Base-by-base conservation (phyloP, 495 filamentous ascomycete genomes). In the Mytilinidion resinicola region DNA sequence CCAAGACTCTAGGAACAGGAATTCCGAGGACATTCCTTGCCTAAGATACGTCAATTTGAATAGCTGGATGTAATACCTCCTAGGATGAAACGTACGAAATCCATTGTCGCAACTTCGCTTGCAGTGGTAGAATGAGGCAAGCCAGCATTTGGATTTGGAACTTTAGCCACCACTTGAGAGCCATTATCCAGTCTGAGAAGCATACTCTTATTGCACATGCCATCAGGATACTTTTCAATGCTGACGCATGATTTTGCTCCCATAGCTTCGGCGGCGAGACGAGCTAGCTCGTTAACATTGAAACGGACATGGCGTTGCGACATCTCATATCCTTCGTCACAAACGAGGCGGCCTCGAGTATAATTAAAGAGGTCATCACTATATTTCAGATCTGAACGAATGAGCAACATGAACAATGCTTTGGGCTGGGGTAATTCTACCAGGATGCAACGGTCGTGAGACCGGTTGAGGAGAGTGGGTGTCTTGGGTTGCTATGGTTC, bases 71-170 rank as follows among this genome's bases (percentile, higher is more conserved):
- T 20, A 35, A 37, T 30, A 3, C 4, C 2, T 14, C 10, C 15
- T 58, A 30, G 43, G 34, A 59, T 20, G 20, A 41, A 33, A 0
- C 60, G 1, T 63, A 63, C 55, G 34, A 59, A 63, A 12, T 63
- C 50, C 50, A 63, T 58, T 30, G 60, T 63, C 21, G 60, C 60
- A 41, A 63, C 60, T 51, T 63, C 60, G 37, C 60, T 63, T 6
- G 60, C 60, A 49, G 60, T 63, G 14, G 60, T 63, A 44, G 50
- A 63, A 44, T 63, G 60, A 9, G 55, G 55, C 2, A 48, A 1
- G 11, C 60, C 60, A 30, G 60, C 60, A 50, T 59, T 63, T 41
- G 55, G 60, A 63, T 57, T 63, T 1, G 60, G 60, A 30, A 63
- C 42, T 59, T 59, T 63, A 21, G 41, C 56, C 11, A 63, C 51